Base-by-base conservation (phyloP, 495 filamentous ascomycete genomes). In the Copromyces sp. region DNA sequence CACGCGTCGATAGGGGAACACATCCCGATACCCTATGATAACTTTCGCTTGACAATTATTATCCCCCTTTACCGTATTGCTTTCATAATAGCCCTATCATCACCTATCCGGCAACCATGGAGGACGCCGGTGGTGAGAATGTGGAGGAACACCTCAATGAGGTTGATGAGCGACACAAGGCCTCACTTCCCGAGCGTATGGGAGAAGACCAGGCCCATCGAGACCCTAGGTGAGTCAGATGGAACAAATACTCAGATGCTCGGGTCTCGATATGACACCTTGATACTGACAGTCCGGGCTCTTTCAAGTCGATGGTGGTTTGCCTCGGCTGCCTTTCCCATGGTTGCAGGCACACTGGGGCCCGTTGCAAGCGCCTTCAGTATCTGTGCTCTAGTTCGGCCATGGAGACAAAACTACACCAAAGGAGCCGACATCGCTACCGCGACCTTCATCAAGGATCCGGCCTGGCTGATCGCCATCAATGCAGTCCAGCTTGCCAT, bases 341-440 rank as follows among this genome's bases (percentile, higher is more conserved):
- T 96, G 76, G 84, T 94, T 39, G 92, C 93, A 68, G 93, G 91
- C 53, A 94, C 93, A 0, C 90, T 97, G 70, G 94, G 94, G 1
- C 94, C 94, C 4, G 92, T 95, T 72, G 93, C 93, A 29, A 85
- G 83, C 41, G 90, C 91, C 24, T 93, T 97, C 86, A 92, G 87
- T 78, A 89, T 97, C 45, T 93, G 91, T 78, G 90, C 92, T 37
- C 82, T 97, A 41, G 89, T 90, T 7, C 84, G 89, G 74, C 85
- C 89, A 61, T 96, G 94, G 94, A 84, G 91, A 69, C 89, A 90
- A 74, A 84, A 86, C 68, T 85, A 89, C 65, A 85, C 84, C 7
- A 83, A 88, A 2, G 86, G 83, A 8, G 79, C 75, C 44, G 79
- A 79, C 40, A 74, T 82, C 45, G 82, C 86, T 74, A 81, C 76